Conservation (phyloP, 345 rosid species). For the Raphanus raphanistrum region DNA sequence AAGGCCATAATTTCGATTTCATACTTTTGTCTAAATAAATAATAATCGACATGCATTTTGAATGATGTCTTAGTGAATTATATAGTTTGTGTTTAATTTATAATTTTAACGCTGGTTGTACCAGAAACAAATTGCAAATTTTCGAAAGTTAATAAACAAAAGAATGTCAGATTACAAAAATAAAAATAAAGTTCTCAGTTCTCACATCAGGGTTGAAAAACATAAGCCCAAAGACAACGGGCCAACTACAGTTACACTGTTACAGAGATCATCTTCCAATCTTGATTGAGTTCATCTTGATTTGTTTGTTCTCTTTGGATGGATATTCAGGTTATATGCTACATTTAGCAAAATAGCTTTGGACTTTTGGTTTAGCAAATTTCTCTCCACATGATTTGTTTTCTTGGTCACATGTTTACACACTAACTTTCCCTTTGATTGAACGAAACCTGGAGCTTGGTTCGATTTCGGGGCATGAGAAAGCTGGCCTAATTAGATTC, state of each 20-base stretch:
- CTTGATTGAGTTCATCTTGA: background rate
- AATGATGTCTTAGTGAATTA: too few species aligned
- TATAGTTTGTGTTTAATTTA: too few species aligned
- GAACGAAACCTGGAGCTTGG: background rate
- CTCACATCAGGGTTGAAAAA: background rate
- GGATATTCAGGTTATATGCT: background rate
- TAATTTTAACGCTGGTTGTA: too few species aligned
- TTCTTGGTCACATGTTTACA: constrained; percentile 9
- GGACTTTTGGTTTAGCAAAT: background rate
- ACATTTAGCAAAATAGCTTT: background rate
- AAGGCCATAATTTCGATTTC: background rate
- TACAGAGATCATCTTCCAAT: background rate
- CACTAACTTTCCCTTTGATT: background rate
- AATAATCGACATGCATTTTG: too few species aligned
- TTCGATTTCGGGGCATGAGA: background rate
- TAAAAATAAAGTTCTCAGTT: background rate
- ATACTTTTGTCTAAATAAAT: background rate
- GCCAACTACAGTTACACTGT: constrained; percentile 8
- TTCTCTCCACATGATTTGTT: background rate
- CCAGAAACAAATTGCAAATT: background rate
- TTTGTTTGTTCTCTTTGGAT: constrained; percentile 4
- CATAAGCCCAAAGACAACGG: constrained; percentile 13
- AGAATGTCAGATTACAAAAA: background rate
- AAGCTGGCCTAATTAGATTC: background rate
- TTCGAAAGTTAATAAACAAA: background rate